phyloP scores from a whole-genome alignment of 1,284 basidiomycete species.

The Trichosporon faecale region DNA sequence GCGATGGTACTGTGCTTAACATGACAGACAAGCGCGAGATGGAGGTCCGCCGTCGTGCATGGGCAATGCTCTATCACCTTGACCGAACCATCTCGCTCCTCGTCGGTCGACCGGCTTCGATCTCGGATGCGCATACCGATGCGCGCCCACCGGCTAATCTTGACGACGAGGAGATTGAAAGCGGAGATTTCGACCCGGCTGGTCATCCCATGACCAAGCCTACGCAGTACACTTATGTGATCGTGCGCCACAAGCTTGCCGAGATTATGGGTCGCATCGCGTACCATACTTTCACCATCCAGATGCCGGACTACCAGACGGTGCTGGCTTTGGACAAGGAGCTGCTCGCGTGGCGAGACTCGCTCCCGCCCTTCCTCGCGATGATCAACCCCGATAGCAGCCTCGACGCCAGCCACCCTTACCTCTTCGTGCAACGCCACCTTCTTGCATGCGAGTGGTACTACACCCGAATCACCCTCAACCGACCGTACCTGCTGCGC shows the following conservation, averaged over 20 bases:
- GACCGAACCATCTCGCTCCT: conserved; percentile 53
- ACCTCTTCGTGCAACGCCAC: conserved; percentile 52
- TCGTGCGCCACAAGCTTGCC: conserved; percentile 49
- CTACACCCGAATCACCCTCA: conserved; percentile 50
- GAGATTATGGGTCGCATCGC: conserved; percentile 54
- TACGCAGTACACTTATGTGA: conserved; percentile 52
- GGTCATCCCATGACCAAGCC: conserved; percentile 51
- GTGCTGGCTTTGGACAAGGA: conserved; percentile 53
- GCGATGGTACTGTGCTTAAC: conserved; percentile 53
- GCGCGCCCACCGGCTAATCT: conserved; percentile 52
- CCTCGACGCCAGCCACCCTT: conserved; percentile 45
- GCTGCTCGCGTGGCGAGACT: conserved; percentile 50
- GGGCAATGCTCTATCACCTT: conserved; percentile 53
- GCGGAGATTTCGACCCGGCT: conserved; percentile 49
- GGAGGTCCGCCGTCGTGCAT: conserved; percentile 53
- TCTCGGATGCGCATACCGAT: conserved; percentile 53
- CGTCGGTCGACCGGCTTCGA: conserved; percentile 52
- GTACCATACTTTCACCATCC: conserved; percentile 54
- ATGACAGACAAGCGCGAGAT: conserved; percentile 51
- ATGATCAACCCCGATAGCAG: conserved; percentile 47
- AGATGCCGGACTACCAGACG: conserved; percentile 52
- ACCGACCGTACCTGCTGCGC: conserved; percentile 52
- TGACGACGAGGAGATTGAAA: conserved; percentile 53
- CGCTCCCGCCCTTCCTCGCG: conserved; percentile 48
- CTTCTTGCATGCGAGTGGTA: conserved; percentile 50